phyloP scores from a whole-genome alignment of 495 filamentous ascomycete species.

The Tuber microsphaerosporum region DNA sequence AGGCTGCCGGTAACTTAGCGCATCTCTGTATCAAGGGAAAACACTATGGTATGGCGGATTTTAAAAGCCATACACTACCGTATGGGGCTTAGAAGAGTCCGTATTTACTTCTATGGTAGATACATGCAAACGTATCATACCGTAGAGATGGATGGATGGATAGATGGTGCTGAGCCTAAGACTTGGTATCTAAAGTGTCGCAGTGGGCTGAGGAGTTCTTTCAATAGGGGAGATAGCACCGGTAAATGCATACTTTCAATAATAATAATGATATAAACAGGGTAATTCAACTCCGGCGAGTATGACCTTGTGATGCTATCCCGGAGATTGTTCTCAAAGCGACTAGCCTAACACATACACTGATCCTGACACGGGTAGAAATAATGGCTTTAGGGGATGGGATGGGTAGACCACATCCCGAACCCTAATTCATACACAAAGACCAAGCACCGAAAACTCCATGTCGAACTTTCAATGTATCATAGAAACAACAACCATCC shows the following conservation, averaged over 20 bases:
- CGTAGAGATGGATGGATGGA: too few species aligned
- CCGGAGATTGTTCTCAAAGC: background rate
- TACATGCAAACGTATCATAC: background rate
- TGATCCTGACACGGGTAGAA: background rate
- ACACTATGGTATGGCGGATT: background rate
- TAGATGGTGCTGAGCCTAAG: background rate
- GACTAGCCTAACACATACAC: background rate
- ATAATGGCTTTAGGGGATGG: background rate
- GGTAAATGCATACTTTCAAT: background rate
- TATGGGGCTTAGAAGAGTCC: background rate
- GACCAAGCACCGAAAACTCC: background rate
- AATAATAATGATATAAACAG: background rate
- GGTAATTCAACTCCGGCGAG: background rate
- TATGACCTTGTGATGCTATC: background rate
- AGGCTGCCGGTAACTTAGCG: background rate
- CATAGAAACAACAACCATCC: background rate
- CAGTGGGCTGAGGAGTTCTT: background rate
- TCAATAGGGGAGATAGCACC: background rate
- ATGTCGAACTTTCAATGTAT: background rate
- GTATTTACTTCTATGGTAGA: background rate
- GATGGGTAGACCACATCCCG: background rate
- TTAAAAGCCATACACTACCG: background rate
- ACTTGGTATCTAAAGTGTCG: background rate
- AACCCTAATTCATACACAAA: background rate
- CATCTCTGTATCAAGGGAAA: background rate